Evolutionary conservation across 2,329 filamentous ascomycete genomes (phyloP).

Genomic region (Byssothecium circinans): DNA sequence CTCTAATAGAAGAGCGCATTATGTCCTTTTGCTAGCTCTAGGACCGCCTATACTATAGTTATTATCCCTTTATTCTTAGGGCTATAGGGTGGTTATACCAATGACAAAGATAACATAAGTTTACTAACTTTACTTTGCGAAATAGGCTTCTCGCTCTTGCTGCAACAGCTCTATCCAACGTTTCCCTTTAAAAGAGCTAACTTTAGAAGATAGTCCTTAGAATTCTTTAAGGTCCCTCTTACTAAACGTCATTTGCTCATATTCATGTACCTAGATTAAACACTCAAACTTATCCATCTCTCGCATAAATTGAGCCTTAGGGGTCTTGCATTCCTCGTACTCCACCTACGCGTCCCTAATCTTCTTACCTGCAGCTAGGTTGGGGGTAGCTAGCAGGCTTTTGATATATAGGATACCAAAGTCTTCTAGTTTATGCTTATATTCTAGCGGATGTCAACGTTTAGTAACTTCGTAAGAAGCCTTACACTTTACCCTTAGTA

Average conservation of each 20-base stretch:
- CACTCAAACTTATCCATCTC: conserved; percentile 1
- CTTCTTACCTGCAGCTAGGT: too few relatives aligned
- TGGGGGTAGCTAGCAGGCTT: not conserved
- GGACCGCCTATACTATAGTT: not conserved
- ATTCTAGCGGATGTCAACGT: not conserved
- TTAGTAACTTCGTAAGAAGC: not conserved
- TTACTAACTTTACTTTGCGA: too few relatives aligned
- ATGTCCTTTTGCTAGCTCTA: not conserved
- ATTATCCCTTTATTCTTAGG: too few relatives aligned
- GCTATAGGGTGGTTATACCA: too few relatives aligned
- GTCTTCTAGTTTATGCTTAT: conserved; percentile 1
- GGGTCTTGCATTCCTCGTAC: not conserved
- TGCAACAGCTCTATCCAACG: not conserved
- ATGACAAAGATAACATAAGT: too few relatives aligned
- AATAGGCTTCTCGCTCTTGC: too few relatives aligned
- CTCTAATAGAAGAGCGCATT: conserved; percentile 1
- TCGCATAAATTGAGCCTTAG: not conserved
- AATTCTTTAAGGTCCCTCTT: conserved; percentile 3
- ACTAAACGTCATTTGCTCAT: conserved; percentile 1
- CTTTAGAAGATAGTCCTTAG: not conserved
- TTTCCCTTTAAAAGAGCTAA: not conserved
- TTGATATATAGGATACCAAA: not conserved
- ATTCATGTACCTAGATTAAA: not conserved
- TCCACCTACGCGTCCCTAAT: not conserved
- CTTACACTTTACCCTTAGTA: not conserved